Evolutionary conservation across 1,139 yeast species (phyloP), one percentile per base, ranked within the genome.

Genomic region (Sugiyamaella pinicola): DNA sequence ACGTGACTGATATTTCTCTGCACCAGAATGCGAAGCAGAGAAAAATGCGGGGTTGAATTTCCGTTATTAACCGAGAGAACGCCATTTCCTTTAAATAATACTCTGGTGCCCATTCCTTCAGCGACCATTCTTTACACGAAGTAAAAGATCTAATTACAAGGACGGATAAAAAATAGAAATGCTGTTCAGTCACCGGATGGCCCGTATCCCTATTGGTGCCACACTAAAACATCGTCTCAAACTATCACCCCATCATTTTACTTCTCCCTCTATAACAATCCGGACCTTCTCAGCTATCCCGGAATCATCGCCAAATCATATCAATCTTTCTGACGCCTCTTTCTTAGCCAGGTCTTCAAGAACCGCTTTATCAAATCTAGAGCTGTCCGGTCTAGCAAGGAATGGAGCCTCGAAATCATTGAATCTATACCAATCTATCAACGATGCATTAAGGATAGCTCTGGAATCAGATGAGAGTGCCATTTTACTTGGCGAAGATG

Each of bases 401-500:
- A 52, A 52, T 21, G 65, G 63, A 2, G 54, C 61, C 22, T 58
- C 69, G 17, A 59, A 59, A 39, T 54, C 64, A 41, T 60, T 69
- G 64, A 69, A 69, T 61, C 54, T 68, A 46, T 69, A 68, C 58
- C 69, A 66, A 51, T 63, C 71, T 8, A 56, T 69, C 48, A 69
- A 69, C 57, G 70, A 68, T 42, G 73, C 72, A 3, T 56, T 69
- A 53, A 53, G 69, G 13, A 65, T 64, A 9, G 72, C 72, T 0
- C 57, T 69, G 35, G 70, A 67, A 31, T 66, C 71, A 1, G 72
- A 69, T 57, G 72, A 68, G 40, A 52, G 57, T 1, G 69, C 73
- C n/a, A 62, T 69, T 17, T 49, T 69, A 43, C 61, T 69, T 34
- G 73, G 73, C 15, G 72, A 69, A 53, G 73, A 69, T 52, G 72